A percentile compares a stretch with the other conserved stretches of the same genome.
Conservation (phyloP, 306 rosid genomes). For the Cucumis sativus region Cucumber_9930_V3 NC_026655.2:27870001-27870500, state of each 20-base stretch:
- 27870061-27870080: no score
- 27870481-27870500: conserved; percentile 37
- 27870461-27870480: conserved; percentile 49
- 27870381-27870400: conserved; percentile 55
- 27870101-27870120: no score
- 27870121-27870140: no score
- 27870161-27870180: no score
- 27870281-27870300: background rate
- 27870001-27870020: no score
- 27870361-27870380: conserved; percentile 56
- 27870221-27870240: background rate
- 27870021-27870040: no score
- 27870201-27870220: background rate
- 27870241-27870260: background rate
- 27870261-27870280: background rate
- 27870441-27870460: conserved; percentile 35
- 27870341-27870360: conserved; percentile 30
- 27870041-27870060: no score
- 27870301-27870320: background rate
- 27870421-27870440: conserved; percentile 25
- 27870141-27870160: no score
- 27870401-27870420: conserved; percentile 31
- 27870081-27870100: no score
- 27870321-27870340: background rate
- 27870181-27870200: no score